These are phyloP conservation scores for Torulaspora delbrueckii DNA, from an alignment of 805 yeast genomes.

Conservation along the genomic window DNA sequence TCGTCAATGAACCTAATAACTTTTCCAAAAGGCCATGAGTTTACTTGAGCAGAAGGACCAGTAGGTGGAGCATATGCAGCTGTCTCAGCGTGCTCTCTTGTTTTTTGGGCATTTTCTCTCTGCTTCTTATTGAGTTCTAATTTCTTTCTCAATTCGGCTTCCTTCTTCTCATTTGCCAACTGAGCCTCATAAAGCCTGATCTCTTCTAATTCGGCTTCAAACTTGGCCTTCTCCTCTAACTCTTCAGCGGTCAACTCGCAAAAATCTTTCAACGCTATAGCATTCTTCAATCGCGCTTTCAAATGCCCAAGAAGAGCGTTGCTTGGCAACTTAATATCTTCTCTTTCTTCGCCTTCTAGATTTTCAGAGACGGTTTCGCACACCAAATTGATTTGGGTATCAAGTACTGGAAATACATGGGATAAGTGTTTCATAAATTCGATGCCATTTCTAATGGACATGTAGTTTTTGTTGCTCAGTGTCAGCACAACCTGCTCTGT, in stretches of 20 bases:
- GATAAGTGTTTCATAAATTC: constrained; percentile 65
- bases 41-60: constrained; percentile 1
- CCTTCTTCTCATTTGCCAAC: constrained; percentile 24
- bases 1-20: constrained; percentile 23
- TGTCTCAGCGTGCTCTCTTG: constrained; percentile 10
- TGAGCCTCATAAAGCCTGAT: constrained; percentile 18
- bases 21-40: constrained; percentile 17
- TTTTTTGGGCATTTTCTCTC: constrained; percentile 13
- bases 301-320: constrained; percentile 65
- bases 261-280: constrained; percentile 56
- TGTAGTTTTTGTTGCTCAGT: constrained; percentile 47
- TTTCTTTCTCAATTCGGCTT: constrained; percentile 21
- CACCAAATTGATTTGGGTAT: constrained; percentile 57
- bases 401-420: constrained; percentile 60
- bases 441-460: constrained; percentile 75
- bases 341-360: constrained; percentile 54
- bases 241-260: constrained; percentile 38
- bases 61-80: constrained; percentile 5
- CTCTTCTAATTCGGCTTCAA: constrained; percentile 20
- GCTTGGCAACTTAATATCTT: constrained; percentile 75
- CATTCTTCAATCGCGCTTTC: constrained; percentile 46
- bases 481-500: constrained; percentile 31
- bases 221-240: constrained; percentile 4
- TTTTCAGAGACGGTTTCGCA: constrained; percentile 45
- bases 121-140: constrained; percentile 21